These are phyloP conservation scores for Dictyostelium firmibasis DNA, from an alignment of 78 protist species.

Conservation along the genomic window DNA sequence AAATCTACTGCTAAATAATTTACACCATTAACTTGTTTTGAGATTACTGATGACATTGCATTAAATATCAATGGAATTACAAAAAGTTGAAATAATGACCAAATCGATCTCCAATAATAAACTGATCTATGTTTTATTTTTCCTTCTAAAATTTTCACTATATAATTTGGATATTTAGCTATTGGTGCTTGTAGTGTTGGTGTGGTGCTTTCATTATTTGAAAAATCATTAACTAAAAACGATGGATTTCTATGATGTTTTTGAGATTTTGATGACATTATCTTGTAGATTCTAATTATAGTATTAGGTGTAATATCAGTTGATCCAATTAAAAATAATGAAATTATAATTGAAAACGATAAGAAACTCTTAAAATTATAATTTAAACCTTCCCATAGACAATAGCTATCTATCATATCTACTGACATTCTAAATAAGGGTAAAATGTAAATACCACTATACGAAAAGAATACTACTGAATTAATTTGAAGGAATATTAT, in stretches of 20 bases:
- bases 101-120: not conserved
- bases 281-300: not conserved
- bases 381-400: not conserved
- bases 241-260: too few species aligned
- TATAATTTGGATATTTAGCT: not conserved
- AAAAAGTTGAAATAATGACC: not conserved
- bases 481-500: not conserved
- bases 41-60: not conserved
- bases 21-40: not conserved
- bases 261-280: too few species aligned
- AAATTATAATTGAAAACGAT: not conserved
- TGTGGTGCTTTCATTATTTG: too few species aligned
- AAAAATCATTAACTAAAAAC: too few species aligned
- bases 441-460: not conserved
- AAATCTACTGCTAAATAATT: not conserved
- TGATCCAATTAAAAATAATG: not conserved
- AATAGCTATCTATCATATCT: not conserved
- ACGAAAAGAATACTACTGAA: constrained; percentile 5
- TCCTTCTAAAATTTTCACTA: not conserved
- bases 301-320: not conserved
- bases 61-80: not conserved
- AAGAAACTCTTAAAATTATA: not conserved
- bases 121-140: not conserved
- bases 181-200: not conserved
- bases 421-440: not conserved